Conservation (phyloP, 257 asterid species). For the Gentiana dahurica region DNA sequence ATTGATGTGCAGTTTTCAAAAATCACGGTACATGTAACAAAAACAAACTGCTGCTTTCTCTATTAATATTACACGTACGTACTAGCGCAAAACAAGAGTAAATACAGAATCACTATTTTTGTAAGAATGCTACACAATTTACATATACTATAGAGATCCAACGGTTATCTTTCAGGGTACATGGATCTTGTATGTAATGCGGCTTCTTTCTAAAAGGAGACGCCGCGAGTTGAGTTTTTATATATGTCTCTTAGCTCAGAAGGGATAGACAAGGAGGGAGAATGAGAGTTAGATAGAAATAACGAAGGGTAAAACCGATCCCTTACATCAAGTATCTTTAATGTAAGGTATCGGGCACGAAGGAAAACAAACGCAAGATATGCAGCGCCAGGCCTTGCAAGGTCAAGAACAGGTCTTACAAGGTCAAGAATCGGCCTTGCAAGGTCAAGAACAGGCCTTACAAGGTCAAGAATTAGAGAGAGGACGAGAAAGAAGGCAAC, state of each 20-base stretch:
- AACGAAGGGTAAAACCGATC: slow-evolving; percentile 1
- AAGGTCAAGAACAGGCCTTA: slow-evolving; percentile 95
- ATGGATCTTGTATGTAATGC: too few species aligned
- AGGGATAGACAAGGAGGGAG: slow-evolving; percentile 99
- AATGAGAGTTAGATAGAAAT: slow-evolving; percentile 44
- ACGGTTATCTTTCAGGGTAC: too few species aligned
- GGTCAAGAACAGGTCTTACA: slow-evolving; percentile 92
- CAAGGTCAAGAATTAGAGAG: slow-evolving; percentile 56
- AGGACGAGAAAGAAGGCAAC: slow-evolving; percentile 30
- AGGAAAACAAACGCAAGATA: not conserved
- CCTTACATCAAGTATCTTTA: slow-evolving; percentile 17
- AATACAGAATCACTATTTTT: too few species aligned
- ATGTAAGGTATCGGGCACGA: slow-evolving; percentile 6
- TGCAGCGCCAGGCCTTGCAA: slow-evolving; percentile 58
- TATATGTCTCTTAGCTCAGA: slow-evolving; percentile 47
- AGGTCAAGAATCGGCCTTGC: slow-evolving; percentile 94
- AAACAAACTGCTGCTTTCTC: too few species aligned
- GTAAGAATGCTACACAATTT: too few species aligned
- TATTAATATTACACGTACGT: too few species aligned
- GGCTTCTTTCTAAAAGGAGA: too few species aligned
- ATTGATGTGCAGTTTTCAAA: too few species aligned
- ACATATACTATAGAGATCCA: too few species aligned
- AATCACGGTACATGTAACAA: too few species aligned
- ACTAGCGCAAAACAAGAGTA: too few species aligned
- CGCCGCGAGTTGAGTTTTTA: too few species aligned